Evolutionary conservation across 768 basidiomycete genomes (phyloP), one percentile per base, ranked within the genome.

Genomic region (Hygrophorus russula): DNA sequence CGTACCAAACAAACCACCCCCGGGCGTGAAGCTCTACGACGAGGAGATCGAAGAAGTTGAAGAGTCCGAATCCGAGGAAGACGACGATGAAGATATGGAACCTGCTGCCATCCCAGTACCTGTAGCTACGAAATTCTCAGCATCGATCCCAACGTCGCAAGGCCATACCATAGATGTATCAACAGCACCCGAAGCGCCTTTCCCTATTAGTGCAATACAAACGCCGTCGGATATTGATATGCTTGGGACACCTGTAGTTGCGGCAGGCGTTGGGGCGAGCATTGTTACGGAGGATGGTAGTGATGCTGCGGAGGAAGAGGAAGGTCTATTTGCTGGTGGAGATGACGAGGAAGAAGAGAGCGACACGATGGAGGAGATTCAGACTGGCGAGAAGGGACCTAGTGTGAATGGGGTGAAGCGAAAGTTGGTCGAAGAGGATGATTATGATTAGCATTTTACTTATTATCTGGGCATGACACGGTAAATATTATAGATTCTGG

Each of bases 361-460:
- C 48, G 87, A 88, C 44, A 79, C 68, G 2, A 87, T 87, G 84
- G 84, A 86, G 50, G 83, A 87, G 48, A 76, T 84, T 3, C 74
- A 80, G 52, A 72, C 78, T 2, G 53, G 64, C 33, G 50, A 68
- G 33, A 65, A 63, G 5, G 66, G 71, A n/a, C 53, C 61, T 7
- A 47, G 49, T 1, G 62, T 69, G 9, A 80, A 80, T 46, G 85
- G 82, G 17, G 66, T 77, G 39, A 87, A 85, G 57, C 70, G 87
- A 32, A 87, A 88, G 59, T 62, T 89, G 38, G 80, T 87, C 2
- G 87, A 90, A 56, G 87, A 88, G 53, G 86, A 90, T 49, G 87
- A 90, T 54, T 90, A 90, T 49, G 86, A 89, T 57, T 85, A 64
- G 58, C 31, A 49, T 44, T 24, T 24, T 24, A 24, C 7, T 24